Percentiles rank a stretch among this genome's conserved stretches.
Evolutionary conservation across 345 rosid species (phyloP).

Genomic region (Heritiera littoralis): DNA sequence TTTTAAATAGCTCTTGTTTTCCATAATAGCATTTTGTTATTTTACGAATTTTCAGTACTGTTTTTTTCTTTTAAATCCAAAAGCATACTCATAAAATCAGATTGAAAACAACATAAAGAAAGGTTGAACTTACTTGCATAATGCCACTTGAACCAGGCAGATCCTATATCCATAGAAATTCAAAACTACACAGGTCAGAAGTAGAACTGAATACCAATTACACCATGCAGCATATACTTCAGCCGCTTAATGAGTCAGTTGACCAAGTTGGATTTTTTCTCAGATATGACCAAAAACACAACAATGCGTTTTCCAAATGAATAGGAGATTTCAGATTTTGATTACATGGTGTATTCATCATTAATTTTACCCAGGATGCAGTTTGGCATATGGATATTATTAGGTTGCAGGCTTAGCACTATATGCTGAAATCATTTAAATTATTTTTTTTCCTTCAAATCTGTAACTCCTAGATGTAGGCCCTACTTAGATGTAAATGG

Average conservation of each 20-base stretch:
- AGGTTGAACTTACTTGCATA: constrained; percentile 67
- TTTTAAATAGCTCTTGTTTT: background rate
- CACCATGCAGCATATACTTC: constrained; percentile 19
- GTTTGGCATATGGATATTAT: background rate
- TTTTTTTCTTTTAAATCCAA: constrained; percentile 3
- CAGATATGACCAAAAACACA: background rate
- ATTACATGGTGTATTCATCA: background rate
- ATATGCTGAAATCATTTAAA: background rate
- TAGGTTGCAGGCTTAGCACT: background rate
- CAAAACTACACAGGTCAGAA: constrained; percentile 7
- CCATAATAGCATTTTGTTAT: background rate
- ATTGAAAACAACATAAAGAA: background rate
- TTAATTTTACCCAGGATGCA: background rate
- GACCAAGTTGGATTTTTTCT: background rate
- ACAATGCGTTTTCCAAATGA: background rate
- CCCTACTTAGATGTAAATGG: background rate
- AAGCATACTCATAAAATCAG: background rate
- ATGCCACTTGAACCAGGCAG: constrained; percentile 22
- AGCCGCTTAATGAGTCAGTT: background rate
- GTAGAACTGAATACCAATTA: background rate
- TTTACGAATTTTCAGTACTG: background rate
- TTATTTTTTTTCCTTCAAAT: too few species aligned
- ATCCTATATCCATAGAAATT: constrained; percentile 16
- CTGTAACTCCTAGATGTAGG: too few species aligned
- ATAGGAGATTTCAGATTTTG: background rate